Conservation (phyloP, 805 yeast genomes). For the Wickerhamiella dianesei region DNA sequence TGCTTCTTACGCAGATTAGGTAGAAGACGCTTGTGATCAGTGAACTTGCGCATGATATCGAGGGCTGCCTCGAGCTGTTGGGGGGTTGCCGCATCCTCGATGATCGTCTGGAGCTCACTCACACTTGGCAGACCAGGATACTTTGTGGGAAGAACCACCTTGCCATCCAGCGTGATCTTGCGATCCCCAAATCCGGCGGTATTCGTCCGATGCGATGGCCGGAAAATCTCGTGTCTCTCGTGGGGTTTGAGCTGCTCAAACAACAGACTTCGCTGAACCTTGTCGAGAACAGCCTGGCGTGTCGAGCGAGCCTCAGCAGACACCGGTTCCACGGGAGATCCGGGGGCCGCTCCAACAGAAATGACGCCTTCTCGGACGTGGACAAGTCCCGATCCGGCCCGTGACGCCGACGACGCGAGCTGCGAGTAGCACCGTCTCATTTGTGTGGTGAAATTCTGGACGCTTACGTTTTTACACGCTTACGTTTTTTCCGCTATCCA, state of each 20-base stretch:
- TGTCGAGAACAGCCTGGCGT: constrained; percentile 8
- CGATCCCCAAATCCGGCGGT: constrained; percentile 2
- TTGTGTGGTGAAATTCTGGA: background rate
- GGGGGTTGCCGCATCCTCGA: constrained; percentile 9
- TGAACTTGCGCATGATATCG: constrained; percentile 14
- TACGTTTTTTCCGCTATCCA: too few species aligned
- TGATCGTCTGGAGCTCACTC: constrained; percentile 14
- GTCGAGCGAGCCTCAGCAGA: background rate
- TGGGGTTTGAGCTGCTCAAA: constrained; percentile 14
- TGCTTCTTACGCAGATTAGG: constrained; percentile 14
- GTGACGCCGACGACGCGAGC: background rate
- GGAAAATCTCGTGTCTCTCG: constrained; percentile 17
- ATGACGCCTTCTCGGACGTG: background rate
- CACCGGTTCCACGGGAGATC: background rate
- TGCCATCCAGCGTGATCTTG: background rate
- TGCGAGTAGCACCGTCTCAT: background rate
- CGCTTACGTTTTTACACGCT: background rate
- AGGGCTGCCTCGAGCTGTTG: constrained; percentile 16
- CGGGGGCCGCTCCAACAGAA: background rate
- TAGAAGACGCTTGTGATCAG: constrained; percentile 8
- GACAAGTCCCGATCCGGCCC: background rate
- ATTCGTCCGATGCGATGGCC: constrained; percentile 16
- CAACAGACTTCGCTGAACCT: constrained; percentile 12
- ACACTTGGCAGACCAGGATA: constrained; percentile 20
- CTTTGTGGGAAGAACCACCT: constrained; percentile 10